Evolutionary conservation across 495 filamentous ascomycete genomes (phyloP), one percentile per base, ranked within the genome.

Genomic region (Penicillium odoratum): DNA sequence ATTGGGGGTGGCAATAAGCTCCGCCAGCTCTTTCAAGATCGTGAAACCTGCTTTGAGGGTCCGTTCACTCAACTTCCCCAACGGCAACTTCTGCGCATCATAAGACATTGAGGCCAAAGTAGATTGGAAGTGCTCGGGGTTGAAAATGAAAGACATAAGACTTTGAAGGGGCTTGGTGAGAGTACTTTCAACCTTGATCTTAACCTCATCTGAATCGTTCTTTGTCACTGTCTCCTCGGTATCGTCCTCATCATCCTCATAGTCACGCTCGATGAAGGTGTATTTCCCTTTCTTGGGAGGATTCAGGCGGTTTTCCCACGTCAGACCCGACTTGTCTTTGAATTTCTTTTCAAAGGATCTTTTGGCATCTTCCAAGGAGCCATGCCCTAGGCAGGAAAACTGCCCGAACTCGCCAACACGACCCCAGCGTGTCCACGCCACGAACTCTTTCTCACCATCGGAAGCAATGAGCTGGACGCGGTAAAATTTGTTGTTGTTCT

Each of bases 61-160:
- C 6, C 80, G 68, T 56, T 91, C 91, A 71, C 88, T 88, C 18
- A 96, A 81, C 60, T 94, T 93, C 11, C 91, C 92, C 15, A 95
- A 77, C 0, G 92, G 91, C 10, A 96, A 70, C 67, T 94, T 94
- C 46, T 84, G 73, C 1, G 82, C 81, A 60, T 95, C 88, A 64
- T 94, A 95, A 10, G 86, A 86, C 66, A 94, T 76, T 3, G 81
- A 78, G 1, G 75, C 70, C 83, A 95, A 85, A 4, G 83, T 78
- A 4, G 77, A 74, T n/a, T 78, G 67, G 69, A 91, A 87, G 62
- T 85, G 82, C 40, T 86, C 64, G 53, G 82, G 75, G 63, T 94
- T 93, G 80, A 96, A 96, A 57, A 96, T 93, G 55, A 96, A 81
- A 34, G 82, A 64, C 79, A 95, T 87, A 13, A 96, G 74, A 6